Base-by-base conservation (phyloP, 306 rosid genomes). In the Acacia acuminata region DNA sequence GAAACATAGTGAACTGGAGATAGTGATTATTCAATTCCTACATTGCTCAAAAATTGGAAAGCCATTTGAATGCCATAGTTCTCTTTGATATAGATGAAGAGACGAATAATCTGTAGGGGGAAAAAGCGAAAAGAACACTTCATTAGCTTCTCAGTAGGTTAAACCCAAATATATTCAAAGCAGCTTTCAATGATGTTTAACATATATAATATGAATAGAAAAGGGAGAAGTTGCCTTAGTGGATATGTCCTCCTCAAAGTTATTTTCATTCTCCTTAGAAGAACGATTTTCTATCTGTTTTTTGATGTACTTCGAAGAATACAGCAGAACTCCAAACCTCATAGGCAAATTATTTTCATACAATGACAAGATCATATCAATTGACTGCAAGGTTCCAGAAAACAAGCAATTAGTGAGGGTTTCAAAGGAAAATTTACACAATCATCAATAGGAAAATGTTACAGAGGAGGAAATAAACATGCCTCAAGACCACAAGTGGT, bases 1-100 rank as follows among this genome's bases (percentile, higher is more conserved):
- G 71, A 66, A 79, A 84, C 80, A 47, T 43, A 36, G 40, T 16
- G 40, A 73, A 84, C 24, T 79, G 76, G 77, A 85, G 78, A 82
- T 81, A 75, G 25, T 68, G 75, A 81, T 14, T 47, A 40, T 66
- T 14, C 45, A 82, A 78, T 76, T 71, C 97, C 77, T 91, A 96
- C 99, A 81, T 91, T 92, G 89, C 92, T 91, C 91, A 96, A 81
- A 90, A 96, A 96, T 82, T 92, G 94, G 87, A 96, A 96, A 71
- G 96, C 93, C 56, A 90, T 83, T 53, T 78, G 88, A 72, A 78
- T 85, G 73, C 93, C 96, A 25, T 88, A 84, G 88, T 88, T 88
- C 90, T 88, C 93, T 84, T 91, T 88, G 44, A 91, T 81, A 87
- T 88, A 87, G 82, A 85, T 76, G 82, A 91, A 91, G 77, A 91